phyloP scores from a whole-genome alignment of 805 yeast species.

The Schizosaccharomyces lindneri region DNA sequence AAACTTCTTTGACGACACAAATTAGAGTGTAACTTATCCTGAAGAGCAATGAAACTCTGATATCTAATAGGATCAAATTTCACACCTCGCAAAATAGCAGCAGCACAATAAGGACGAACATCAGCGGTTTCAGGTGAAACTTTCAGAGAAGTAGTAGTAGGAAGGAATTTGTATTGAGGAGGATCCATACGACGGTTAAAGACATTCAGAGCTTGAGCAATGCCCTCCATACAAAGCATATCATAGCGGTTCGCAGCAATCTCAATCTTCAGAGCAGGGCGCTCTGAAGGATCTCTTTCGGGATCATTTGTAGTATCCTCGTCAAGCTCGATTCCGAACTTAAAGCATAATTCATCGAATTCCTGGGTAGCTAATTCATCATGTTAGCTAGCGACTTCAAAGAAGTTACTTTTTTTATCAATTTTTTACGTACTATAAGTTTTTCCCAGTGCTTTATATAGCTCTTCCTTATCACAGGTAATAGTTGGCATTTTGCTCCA shows the following conservation, averaged over 20 bases:
- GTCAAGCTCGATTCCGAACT: slow-evolving; percentile 90
- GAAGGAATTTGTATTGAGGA: not conserved
- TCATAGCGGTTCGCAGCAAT: slow-evolving; percentile 96
- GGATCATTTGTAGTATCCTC: slow-evolving; percentile 32
- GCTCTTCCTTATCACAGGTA: slow-evolving; percentile 81
- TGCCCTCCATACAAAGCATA: slow-evolving; percentile 93
- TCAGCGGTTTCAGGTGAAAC: slow-evolving; percentile 20
- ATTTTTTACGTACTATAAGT: slow-evolving; percentile 9
- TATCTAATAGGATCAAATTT: slow-evolving; percentile 63
- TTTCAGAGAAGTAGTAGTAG: not conserved
- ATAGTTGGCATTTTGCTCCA: slow-evolving; percentile 69
- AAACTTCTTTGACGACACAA: slow-evolving; percentile 90
- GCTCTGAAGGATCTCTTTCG: slow-evolving; percentile 28
- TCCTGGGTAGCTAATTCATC: slow-evolving; percentile 33
- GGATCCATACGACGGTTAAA: slow-evolving; percentile 43
- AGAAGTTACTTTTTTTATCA: slow-evolving; percentile 5
- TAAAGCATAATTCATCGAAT: slow-evolving; percentile 90
- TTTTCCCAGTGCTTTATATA: slow-evolving; percentile 51
- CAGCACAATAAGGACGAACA: slow-evolving; percentile 82
- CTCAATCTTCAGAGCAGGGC: slow-evolving; percentile 93
- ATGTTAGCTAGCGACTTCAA: not conserved
- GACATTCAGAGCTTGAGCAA: slow-evolving; percentile 81
- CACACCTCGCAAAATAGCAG: slow-evolving; percentile 73
- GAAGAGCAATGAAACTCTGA: slow-evolving; percentile 83
- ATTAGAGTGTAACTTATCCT: slow-evolving; percentile 86